A percentile compares a stretch with the other conserved stretches of the same genome.
These are phyloP conservation scores for Solanum paucissectum DNA, from an alignment of 257 asterid genomes.

Conservation along the genomic window DNA sequence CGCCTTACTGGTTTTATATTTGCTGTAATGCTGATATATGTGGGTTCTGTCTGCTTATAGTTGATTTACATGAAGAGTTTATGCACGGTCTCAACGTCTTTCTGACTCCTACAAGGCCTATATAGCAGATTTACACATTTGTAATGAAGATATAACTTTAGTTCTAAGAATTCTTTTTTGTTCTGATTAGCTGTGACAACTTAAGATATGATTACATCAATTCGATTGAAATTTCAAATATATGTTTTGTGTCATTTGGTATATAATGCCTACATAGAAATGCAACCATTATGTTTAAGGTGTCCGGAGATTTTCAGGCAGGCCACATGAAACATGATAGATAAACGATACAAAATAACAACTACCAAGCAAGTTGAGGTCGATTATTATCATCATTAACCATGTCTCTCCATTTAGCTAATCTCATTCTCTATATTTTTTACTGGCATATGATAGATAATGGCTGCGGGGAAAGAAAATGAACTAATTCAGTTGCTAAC, in stretches of 20 bases:
- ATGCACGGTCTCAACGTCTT: background rate
- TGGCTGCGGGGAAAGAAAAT: background rate
- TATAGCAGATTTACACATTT: background rate
- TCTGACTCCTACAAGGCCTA: background rate
- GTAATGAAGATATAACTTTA: background rate
- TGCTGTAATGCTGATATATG: background rate
- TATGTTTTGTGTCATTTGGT: background rate
- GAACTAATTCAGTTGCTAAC: background rate
- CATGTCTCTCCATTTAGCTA: background rate
- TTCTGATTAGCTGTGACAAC: background rate
- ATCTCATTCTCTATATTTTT: background rate
- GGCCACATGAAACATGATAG: background rate
- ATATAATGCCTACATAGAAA: background rate
- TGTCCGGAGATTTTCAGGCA: background rate
- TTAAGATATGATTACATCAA: background rate
- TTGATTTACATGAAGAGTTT: background rate
- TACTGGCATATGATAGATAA: background rate
- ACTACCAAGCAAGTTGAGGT: background rate
- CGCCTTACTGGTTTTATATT: background rate
- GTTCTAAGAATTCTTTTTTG: background rate
- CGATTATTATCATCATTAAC: background rate
- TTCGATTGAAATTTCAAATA: background rate
- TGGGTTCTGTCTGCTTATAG: background rate
- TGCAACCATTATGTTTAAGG: background rate
- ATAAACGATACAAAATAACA: background rate